Evolutionary conservation across 345 rosid genomes (phyloP).

Genomic region (Ceriops decandra): DNA sequence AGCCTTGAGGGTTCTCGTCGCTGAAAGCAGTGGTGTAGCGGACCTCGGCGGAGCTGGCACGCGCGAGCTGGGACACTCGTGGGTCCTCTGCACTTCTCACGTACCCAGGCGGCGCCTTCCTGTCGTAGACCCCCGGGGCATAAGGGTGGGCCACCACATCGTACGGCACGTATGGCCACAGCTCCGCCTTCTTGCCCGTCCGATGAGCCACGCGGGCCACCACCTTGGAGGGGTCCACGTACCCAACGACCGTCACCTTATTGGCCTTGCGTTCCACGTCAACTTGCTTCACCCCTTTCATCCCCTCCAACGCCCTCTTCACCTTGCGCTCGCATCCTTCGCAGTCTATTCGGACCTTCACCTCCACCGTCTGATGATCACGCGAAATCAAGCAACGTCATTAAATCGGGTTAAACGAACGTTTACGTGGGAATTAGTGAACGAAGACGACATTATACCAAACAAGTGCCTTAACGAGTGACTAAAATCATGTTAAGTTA

Average conservation of each 20-base stretch:
- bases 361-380: conserved; percentile 87
- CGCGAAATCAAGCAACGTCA: neutral
- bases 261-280: conserved; percentile 72
- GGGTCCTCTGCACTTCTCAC: conserved; percentile 70
- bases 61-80: conserved; percentile 57
- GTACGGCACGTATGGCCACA: conserved; percentile 92
- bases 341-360: conserved; percentile 84
- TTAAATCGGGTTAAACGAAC: neutral
- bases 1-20: conserved; percentile 73
- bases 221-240: conserved; percentile 69
- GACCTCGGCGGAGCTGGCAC: conserved; percentile 96
- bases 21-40: conserved; percentile 95
- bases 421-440: neutral
- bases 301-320: conserved; percentile 70
- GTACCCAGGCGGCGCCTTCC: conserved; percentile 82
- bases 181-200: conserved; percentile 90
- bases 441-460: neutral
- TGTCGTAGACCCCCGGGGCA: conserved; percentile 83
- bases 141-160: conserved; percentile 89
- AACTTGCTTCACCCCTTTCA: conserved; percentile 81
- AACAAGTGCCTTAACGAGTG: no score
- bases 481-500: no score
- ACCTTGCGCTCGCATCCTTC: conserved; percentile 97
- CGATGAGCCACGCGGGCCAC: conserved; percentile 72
- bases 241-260: conserved; percentile 84